Base-by-base conservation (phyloP, 352 stramenopile species). In the Plasmopara viticola region DNA sequence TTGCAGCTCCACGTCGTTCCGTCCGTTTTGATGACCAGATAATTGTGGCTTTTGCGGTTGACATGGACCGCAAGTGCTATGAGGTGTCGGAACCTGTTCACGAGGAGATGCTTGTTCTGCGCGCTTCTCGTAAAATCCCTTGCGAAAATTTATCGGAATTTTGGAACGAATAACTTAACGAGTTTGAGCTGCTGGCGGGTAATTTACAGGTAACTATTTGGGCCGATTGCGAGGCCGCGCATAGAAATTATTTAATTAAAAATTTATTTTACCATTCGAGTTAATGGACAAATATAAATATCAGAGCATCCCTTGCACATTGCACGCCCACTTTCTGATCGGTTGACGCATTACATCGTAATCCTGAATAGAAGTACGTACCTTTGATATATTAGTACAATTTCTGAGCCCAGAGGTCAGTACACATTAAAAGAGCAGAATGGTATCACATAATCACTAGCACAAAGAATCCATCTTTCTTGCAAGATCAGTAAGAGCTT, bases 21-120 rank as follows among this genome's bases (percentile, higher is more conserved):
- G 78, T 89, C 30, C 75, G 72, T 28, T 91, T 91, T 57, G 65
- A 51, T 37, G 74, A 85, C 43, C 61, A 83, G 5, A 70, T 89
- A 18, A 28, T 59, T 4, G 64, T 91, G 31, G 68, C 51, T 5
- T 48, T 68, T 17, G 78, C 76, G 5, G 65, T 70, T 2, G 80
- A 87, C n/a, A 81, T 91, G 57, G 80, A 91, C 48, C 78, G 80
- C 41, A 70, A 67, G 13, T 68, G 68, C 20, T 64, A 71, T 13
- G 64, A 62, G 1, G 37, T 87, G 13, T 54, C 68, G n/a, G 63
- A 75, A 15, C 74, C 78, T 7, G 64, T 79, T 37, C 74, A 72
- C 18, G 78, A 86, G 58, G 81, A 91, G 44, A 87, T 91, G 78
- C 77, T 91, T 43, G 72, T 89, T 37, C 62, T 91, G 38, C 75